Percentiles rank a stretch among this genome's conserved stretches.
phyloP scores from a whole-genome alignment of 2,329 filamentous ascomycete genomes.

The Blumeria hordei region DNA sequence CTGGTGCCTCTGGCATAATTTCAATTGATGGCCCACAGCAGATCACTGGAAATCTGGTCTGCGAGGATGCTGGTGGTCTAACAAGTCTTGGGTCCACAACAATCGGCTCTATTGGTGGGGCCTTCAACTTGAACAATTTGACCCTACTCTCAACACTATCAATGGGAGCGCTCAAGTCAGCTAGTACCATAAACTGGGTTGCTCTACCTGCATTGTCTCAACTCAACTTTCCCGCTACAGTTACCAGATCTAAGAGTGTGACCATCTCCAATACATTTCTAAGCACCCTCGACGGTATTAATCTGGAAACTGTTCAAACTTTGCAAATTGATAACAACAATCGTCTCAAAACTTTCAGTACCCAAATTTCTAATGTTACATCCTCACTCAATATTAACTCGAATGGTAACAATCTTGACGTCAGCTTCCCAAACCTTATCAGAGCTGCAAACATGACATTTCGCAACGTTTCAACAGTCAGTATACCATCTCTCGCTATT shows the following conservation, averaged over 20 bases:
- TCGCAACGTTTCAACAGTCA: conserved; percentile 53
- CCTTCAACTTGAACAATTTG: conserved; percentile 44
- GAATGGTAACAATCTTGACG: conserved; percentile 49
- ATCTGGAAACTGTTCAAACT: conserved; percentile 43
- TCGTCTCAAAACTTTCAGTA: conserved; percentile 50
- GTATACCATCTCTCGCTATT: conserved; percentile 43
- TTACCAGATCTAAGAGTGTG: conserved; percentile 44
- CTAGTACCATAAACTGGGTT: conserved; percentile 45
- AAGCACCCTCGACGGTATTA: conserved; percentile 53
- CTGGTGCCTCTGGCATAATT: conserved; percentile 18
- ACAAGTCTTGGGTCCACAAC: conserved; percentile 34
- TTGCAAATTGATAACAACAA: conserved; percentile 83
- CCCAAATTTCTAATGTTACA: conserved; percentile 55
- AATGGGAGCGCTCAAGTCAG: conserved; percentile 38
- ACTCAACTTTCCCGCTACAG: conserved; percentile 31
- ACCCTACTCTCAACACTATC: conserved; percentile 43
- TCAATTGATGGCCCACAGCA: conserved; percentile 32
- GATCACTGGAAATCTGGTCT: conserved; percentile 31
- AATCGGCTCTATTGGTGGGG: conserved; percentile 40
- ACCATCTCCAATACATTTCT: conserved; percentile 72
- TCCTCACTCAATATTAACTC: conserved; percentile 46
- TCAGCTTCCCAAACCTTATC: conserved; percentile 56
- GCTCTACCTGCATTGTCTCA: conserved; percentile 40
- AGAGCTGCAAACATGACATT: conserved; percentile 62
- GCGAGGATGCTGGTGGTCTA: conserved; percentile 36